Evolutionary conservation across 495 filamentous ascomycete genomes (phyloP).

Genomic region (Echria macrotheca): DNA sequence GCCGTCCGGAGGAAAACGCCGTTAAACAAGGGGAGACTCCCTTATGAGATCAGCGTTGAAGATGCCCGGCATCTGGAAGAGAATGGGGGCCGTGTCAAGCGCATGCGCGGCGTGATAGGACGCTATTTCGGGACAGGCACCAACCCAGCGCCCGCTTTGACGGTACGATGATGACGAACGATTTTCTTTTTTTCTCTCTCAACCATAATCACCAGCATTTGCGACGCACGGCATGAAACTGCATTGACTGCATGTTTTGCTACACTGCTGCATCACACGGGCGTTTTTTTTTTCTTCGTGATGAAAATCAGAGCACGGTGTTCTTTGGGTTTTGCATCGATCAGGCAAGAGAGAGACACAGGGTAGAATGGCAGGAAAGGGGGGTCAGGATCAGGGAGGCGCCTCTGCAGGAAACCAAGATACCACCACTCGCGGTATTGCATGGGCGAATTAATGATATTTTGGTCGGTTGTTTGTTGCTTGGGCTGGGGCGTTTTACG

Average conservation of each 20-base stretch:
- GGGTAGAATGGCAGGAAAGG: no score
- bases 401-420: no score
- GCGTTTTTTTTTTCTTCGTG: conserved; percentile 2
- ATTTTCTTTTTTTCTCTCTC: background rate
- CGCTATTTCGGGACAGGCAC: conserved; percentile 30
- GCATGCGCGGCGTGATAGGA: conserved; percentile 35
- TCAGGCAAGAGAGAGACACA: no score
- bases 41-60: conserved; percentile 44
- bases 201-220: background rate
- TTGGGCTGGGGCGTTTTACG: no score
- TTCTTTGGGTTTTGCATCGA: no score
- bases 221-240: background rate
- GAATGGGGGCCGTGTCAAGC: conserved; percentile 34
- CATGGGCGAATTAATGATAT: no score
- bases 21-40: conserved; percentile 28
- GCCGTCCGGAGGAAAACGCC: conserved; percentile 8
- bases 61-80: conserved; percentile 36
- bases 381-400: no score
- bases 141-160: no score
- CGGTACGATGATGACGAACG: background rate
- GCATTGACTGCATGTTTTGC: conserved; percentile 7
- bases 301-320: background rate
- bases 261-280: background rate
- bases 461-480: no score
- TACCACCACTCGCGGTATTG: no score